phyloP scores from a whole-genome alignment of 2,329 filamentous ascomycete genomes.

The Orbilia javanica region DNA sequence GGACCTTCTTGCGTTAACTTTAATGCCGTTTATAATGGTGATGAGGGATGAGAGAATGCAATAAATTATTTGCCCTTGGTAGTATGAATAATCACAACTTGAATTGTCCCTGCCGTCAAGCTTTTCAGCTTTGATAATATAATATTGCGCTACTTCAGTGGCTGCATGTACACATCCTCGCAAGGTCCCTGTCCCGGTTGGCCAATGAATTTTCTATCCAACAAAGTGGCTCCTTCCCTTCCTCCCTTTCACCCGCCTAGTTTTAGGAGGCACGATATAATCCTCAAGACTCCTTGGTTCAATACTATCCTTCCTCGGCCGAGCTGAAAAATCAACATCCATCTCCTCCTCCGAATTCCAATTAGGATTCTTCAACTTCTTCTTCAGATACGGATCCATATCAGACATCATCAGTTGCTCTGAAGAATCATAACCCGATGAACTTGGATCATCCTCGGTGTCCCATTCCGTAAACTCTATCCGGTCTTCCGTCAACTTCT shows the following conservation, averaged over 20 bases:
- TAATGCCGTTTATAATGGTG: not conserved
- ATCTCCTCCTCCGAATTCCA: not conserved
- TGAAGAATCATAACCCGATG: not conserved
- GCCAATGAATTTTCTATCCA: no score
- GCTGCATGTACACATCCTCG: no score
- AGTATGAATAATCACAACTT: no score
- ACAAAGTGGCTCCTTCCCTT: slow-evolving; percentile 2
- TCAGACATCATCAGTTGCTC: not conserved
- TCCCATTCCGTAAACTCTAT: not conserved
- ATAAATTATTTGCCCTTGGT: not conserved
- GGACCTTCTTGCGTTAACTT: not conserved
- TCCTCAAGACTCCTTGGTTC: no score
- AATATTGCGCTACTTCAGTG: no score
- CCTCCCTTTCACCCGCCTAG: not conserved
- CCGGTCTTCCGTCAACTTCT: not conserved
- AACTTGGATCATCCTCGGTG: not conserved
- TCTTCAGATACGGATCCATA: not conserved
- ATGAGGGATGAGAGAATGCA: not conserved
- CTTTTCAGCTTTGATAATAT: no score
- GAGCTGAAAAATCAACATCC: no score
- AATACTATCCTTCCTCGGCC: no score
- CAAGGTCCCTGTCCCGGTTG: no score
- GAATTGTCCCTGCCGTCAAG: no score
- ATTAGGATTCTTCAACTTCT: not conserved
- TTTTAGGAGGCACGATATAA: not conserved